These are phyloP conservation scores for Mortierella sp. DNA, from an alignment of 371 early-diverging fungal species.

Conservation along the genomic window DNA sequence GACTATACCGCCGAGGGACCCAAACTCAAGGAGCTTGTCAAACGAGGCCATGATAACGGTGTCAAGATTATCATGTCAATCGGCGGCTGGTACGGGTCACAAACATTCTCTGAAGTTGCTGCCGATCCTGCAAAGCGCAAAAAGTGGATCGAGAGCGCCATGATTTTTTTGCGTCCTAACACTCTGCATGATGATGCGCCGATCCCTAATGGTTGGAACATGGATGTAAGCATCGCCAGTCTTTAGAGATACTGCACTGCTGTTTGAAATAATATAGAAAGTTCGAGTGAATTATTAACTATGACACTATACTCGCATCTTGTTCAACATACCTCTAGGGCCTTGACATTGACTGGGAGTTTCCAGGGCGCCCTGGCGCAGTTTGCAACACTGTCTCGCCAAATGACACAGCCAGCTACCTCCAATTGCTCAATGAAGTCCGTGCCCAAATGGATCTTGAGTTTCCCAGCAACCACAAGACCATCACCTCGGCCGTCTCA, in stretches of 20 bases:
- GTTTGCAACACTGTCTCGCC: slow-evolving; percentile 70
- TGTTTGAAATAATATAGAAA: too few relatives aligned
- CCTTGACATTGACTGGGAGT: slow-evolving; percentile 65
- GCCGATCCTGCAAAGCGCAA: slow-evolving; percentile 59
- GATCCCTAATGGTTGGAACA: slow-evolving; percentile 49
- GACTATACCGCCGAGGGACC: slow-evolving; percentile 55
- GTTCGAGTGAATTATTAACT: background rate
- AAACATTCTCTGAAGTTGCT: slow-evolving; percentile 72
- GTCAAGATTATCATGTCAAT: slow-evolving; percentile 79
- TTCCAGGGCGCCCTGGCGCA: slow-evolving; percentile 74
- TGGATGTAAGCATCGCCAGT: slow-evolving; percentile 60
- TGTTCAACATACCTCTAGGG: background rate
- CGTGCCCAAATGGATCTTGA: slow-evolving; percentile 71
- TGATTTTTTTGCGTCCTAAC: slow-evolving; percentile 56
- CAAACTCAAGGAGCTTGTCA: slow-evolving; percentile 61
- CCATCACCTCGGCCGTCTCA: slow-evolving; percentile 70
- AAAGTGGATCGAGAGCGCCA: slow-evolving; percentile 65
- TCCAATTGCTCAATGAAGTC: slow-evolving; percentile 69
- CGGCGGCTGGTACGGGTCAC: slow-evolving; percentile 87
- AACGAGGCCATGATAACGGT: slow-evolving; percentile 65
- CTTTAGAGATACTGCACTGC: slow-evolving; percentile 23
- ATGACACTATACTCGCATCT: background rate
- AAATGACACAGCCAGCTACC: slow-evolving; percentile 68
- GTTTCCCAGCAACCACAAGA: slow-evolving; percentile 68
- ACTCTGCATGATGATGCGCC: slow-evolving; percentile 35